Evolutionary conservation across 2,329 filamentous ascomycete genomes (phyloP).

Genomic region (Coniochaeta sp.): DNA sequence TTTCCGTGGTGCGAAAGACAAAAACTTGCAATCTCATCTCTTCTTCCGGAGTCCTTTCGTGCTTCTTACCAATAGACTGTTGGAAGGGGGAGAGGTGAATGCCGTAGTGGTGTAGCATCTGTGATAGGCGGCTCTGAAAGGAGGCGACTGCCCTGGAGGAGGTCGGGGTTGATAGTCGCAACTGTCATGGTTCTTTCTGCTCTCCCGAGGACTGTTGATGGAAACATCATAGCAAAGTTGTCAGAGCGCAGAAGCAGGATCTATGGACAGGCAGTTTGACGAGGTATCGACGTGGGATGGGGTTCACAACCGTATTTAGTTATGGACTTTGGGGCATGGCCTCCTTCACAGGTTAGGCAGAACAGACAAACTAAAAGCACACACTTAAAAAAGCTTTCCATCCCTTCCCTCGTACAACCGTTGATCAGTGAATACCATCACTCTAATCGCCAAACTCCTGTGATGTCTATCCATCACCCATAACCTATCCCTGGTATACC

Average conservation of each 20-base stretch:
- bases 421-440: not conserved
- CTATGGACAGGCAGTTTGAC: not conserved
- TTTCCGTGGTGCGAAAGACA: not conserved
- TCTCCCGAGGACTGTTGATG: not conserved
- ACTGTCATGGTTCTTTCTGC: not conserved
- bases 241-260: not conserved
- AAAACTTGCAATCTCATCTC: not conserved
- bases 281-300: not conserved
- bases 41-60: not conserved
- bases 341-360: not conserved
- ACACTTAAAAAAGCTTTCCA: too few species aligned
- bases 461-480: not conserved
- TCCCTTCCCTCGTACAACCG: too few species aligned
- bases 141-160: too few species aligned
- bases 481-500: not conserved
- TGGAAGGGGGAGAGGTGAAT: not conserved
- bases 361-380: not conserved
- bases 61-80: conserved; percentile 1
- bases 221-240: too few species aligned
- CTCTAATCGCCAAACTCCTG: not conserved
- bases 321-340: not conserved
- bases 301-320: not conserved
- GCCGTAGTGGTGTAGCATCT: not conserved
- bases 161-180: not conserved
- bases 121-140: not conserved